These are phyloP conservation scores for Suhomyces maxii DNA, from an alignment of 1,139 yeast species.

Conservation along the genomic window DNA sequence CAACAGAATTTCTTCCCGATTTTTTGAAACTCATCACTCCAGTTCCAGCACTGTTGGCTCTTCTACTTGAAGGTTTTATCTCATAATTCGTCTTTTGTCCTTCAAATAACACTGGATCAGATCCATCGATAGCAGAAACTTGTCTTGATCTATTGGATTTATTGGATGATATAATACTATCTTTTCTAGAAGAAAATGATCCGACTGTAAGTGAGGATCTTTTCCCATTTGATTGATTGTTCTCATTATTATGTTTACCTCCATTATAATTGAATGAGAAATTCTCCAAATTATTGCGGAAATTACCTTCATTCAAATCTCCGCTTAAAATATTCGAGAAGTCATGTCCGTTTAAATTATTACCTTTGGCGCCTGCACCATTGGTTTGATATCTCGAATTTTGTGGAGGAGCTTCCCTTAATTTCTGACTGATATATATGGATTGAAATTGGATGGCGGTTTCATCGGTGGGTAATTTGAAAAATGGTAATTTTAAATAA, in stretches of 20 bases:
- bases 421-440: constrained; percentile 21
- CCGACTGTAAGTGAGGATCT: constrained; percentile 7
- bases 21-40: neutral
- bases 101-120: constrained; percentile 15
- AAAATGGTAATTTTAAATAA: constrained; percentile 42
- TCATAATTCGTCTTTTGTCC: constrained; percentile 10
- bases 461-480: constrained; percentile 41
- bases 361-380: constrained; percentile 16
- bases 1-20: neutral
- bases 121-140: constrained; percentile 14
- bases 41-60: constrained; percentile 3
- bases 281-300: constrained; percentile 32
- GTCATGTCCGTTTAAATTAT: constrained; percentile 26
- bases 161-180: constrained; percentile 14
- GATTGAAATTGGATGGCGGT: constrained; percentile 30
- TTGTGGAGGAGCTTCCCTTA: constrained; percentile 2
- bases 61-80: constrained; percentile 5
- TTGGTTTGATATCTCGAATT: neutral
- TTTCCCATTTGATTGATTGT: neutral
- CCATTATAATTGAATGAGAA: constrained; percentile 28
- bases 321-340: constrained; percentile 39
- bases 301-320: constrained; percentile 29
- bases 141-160: constrained; percentile 18
- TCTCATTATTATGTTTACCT: neutral
- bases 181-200: constrained; percentile 7